Conservation (phyloP, 2,329 filamentous ascomycete species). For the Aureobasidium mangrovei region DNA sequence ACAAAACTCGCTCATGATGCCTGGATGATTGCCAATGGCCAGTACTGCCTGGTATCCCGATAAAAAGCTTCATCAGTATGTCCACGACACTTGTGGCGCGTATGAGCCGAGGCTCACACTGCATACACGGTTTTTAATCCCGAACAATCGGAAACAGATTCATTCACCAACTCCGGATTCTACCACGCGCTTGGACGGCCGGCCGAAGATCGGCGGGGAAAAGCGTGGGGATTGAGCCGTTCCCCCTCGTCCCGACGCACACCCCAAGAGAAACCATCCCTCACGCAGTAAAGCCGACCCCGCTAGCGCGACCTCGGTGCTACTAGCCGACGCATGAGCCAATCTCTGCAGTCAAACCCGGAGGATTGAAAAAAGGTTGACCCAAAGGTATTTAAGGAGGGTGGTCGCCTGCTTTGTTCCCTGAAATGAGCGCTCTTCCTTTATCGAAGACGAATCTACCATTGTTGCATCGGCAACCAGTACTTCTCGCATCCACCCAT, state of each 20-base stretch:
- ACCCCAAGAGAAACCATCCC: not conserved
- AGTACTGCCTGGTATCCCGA: no score
- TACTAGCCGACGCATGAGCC: not conserved
- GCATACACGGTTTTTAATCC: no score
- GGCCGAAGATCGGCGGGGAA: not conserved
- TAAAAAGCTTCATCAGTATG: no score
- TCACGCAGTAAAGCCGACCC: not conserved
- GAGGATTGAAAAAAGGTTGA: not conserved
- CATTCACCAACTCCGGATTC: no score
- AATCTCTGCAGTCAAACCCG: not conserved
- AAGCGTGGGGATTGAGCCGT: not conserved
- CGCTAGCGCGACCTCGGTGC: not conserved
- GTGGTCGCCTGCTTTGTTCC: not conserved
- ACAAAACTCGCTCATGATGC: no score
- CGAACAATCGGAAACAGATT: not conserved
- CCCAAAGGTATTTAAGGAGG: slow-evolving; percentile 1
- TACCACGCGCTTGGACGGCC: no score
- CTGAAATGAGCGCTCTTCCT: not conserved
- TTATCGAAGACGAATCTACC: not conserved
- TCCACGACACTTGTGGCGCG: no score
- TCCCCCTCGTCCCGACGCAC: not conserved
- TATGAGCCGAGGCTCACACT: no score
- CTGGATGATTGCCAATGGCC: no score
- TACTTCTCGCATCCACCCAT: not conserved
- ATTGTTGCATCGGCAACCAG: not conserved